A percentile compares a stretch with the other conserved stretches of the same genome.
Evolutionary conservation across 2,329 filamentous ascomycete species (phyloP).

Genomic region (Chrysoporthe cubensis): DNA sequence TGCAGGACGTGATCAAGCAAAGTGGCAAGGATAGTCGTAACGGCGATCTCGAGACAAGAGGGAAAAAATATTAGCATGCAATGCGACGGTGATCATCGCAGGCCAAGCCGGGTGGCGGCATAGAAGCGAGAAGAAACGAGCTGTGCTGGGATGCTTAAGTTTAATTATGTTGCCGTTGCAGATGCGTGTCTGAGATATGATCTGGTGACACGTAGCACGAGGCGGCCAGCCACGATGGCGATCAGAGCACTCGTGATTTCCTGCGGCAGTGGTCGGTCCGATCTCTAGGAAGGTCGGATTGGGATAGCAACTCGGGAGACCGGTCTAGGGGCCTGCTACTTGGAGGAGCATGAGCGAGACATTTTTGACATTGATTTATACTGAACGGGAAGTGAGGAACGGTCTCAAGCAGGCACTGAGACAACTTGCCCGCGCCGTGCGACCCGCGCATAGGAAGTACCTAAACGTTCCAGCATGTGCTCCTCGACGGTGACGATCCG

Average conservation of each 20-base stretch:
- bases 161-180: too few relatives aligned
- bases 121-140: neutral
- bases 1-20: neutral
- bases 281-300: neutral
- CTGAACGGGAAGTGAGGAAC: neutral
- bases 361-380: neutral
- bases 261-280: neutral
- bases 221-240: neutral
- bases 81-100: neutral
- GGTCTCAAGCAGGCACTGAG: slow-evolving; percentile 17
- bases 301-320: too few relatives aligned
- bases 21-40: neutral
- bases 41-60: neutral
- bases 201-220: slow-evolving; percentile 1
- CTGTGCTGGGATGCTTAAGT: neutral
- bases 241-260: neutral
- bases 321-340: too few relatives aligned
- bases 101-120: neutral
- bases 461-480: slow-evolving; percentile 40
- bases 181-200: slow-evolving; percentile 9
- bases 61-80: neutral
- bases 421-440: slow-evolving; percentile 14
- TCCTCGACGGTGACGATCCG: slow-evolving; percentile 37
- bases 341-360: too few relatives aligned
- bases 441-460: slow-evolving; percentile 34